These are phyloP conservation scores for Thalassiosira hispida DNA, from an alignment of 352 stramenopile species.

Conservation along the genomic window DNA sequence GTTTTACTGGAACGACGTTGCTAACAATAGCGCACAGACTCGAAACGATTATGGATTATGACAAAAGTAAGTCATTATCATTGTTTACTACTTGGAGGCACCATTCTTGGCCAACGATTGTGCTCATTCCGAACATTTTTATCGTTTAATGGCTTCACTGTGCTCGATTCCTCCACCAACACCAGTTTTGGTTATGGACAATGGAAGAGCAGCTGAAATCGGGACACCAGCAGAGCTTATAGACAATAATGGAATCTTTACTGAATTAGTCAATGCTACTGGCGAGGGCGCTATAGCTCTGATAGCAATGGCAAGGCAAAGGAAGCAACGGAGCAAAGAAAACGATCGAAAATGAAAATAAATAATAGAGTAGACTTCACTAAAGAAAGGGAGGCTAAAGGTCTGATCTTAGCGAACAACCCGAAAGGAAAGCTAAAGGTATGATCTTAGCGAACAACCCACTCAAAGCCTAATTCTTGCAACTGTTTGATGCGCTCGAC, in stretches of 20 bases:
- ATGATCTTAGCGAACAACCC: too few relatives aligned
- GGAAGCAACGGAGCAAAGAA: slow-evolving; percentile 12
- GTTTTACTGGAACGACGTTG: slow-evolving; percentile 89
- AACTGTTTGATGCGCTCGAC: too few relatives aligned
- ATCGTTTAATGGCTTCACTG: too few relatives aligned
- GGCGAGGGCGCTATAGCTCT: slow-evolving; percentile 33
- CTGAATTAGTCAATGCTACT: slow-evolving; percentile 40
- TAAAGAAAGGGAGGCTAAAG: too few relatives aligned
- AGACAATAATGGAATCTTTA: slow-evolving; percentile 43
- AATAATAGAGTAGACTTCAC: too few relatives aligned
- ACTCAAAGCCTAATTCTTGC: too few relatives aligned
- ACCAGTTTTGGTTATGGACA: slow-evolving; percentile 94
- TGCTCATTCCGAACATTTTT: too few relatives aligned
- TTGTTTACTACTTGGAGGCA: too few relatives aligned
- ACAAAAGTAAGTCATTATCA: slow-evolving; percentile 59
- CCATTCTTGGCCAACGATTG: too few relatives aligned
- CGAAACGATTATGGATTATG: slow-evolving; percentile 93
- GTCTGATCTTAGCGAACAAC: too few relatives aligned
- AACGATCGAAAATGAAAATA: neutral
- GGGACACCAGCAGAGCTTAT: slow-evolving; percentile 85
- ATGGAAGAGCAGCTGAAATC: slow-evolving; percentile 90
- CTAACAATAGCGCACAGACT: slow-evolving; percentile 94
- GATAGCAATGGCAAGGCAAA: slow-evolving; percentile 24
- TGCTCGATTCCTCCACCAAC: too few relatives aligned
- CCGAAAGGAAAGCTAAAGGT: too few relatives aligned